Percentiles rank a stretch among this genome's conserved stretches.
These are phyloP conservation scores for Magnolia sinica DNA, from an alignment of 164 flowering plant genomes.

Conservation along the genomic window DNA sequence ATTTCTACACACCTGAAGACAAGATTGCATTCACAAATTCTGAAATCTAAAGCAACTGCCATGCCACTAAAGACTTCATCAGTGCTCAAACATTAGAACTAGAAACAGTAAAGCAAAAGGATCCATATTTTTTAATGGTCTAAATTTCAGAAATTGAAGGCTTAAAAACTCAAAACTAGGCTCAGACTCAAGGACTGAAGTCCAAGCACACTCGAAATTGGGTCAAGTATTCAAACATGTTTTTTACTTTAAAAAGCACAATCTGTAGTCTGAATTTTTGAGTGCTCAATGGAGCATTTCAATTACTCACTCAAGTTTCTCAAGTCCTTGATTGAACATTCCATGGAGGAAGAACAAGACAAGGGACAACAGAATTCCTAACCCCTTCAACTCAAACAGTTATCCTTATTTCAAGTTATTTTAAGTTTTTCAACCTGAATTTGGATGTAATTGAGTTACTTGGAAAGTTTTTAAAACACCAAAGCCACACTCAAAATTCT, in stretches of 20 bases:
- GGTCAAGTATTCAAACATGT: not conserved
- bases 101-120: not conserved
- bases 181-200: not conserved
- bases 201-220: not conserved
- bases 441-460: not conserved
- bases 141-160: not conserved
- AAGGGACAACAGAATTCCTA: not conserved
- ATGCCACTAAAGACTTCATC: not conserved
- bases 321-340: not conserved
- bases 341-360: not conserved
- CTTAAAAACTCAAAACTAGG: no score
- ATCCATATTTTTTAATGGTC: not conserved
- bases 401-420: not conserved
- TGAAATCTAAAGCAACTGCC: not conserved
- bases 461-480: not conserved
- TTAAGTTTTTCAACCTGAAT: not conserved
- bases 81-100: not conserved
- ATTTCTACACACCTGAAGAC: conserved; percentile 80
- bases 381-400: not conserved
- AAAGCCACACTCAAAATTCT: not conserved
- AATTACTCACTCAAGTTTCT: not conserved
- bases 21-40: not conserved
- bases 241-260: no score
- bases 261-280: not conserved
- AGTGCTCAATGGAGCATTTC: not conserved